phyloP scores from a whole-genome alignment of 768 basidiomycete species.

The Podaxis pistillaris region DNA sequence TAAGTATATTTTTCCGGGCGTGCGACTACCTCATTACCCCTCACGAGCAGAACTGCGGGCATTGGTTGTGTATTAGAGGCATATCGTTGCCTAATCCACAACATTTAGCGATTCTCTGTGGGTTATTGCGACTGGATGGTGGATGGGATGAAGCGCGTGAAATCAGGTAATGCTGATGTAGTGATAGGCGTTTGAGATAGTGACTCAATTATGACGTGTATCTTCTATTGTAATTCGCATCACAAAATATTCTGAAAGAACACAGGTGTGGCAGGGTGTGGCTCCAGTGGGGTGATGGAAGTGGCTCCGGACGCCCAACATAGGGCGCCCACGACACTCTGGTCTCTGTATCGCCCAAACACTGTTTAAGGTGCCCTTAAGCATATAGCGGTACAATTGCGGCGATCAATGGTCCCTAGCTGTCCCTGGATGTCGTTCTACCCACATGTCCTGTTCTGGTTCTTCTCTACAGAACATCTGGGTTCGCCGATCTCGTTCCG shows the following conservation, averaged over 20 bases:
- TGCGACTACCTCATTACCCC: background rate
- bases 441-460: background rate
- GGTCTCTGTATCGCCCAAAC: too few relatives aligned
- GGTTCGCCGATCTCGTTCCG: background rate
- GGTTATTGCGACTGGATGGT: background rate
- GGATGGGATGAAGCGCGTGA: background rate
- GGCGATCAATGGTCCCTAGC: too few relatives aligned
- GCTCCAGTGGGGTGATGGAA: too few relatives aligned
- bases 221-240: background rate
- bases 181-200: slow-evolving; percentile 2
- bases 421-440: background rate
- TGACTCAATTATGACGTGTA: slow-evolving; percentile 6
- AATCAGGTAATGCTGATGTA: background rate
- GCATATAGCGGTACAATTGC: too few relatives aligned
- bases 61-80: background rate
- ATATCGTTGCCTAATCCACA: background rate
- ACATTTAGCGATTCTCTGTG: background rate
- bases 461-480: too few relatives aligned
- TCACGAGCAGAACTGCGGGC: background rate
- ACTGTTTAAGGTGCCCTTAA: too few relatives aligned
- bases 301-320: too few relatives aligned
- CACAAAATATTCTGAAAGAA: background rate
- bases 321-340: too few relatives aligned
- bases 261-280: too few relatives aligned
- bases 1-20: background rate